These are phyloP conservation scores for Calonectria pteridis DNA, from an alignment of 2,329 filamentous ascomycete species.

Conservation along the genomic window DNA sequence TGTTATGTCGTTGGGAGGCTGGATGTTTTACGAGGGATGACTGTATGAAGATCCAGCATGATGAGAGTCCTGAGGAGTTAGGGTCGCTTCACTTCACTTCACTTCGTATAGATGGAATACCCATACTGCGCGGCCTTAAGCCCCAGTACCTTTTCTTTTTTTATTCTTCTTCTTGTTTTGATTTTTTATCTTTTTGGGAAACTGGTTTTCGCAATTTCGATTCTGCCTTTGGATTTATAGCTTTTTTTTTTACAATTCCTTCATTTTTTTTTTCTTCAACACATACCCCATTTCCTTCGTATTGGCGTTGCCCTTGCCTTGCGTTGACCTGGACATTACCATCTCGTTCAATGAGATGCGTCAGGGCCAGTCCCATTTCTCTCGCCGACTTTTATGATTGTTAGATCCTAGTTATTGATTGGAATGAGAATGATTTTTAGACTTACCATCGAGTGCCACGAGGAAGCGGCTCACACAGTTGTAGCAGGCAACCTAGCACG, in stretches of 20 bases:
- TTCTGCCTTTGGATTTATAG: conserved; percentile 12
- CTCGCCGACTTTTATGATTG: conserved; percentile 65
- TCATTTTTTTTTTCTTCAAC: conserved; percentile 18
- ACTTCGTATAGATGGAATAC: conserved; percentile 57
- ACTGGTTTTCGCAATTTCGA: conserved; percentile 17
- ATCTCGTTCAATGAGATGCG: conserved; percentile 49
- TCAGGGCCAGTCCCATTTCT: conserved; percentile 66
- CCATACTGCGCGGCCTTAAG: conserved; percentile 44
- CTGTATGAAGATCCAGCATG: conserved; percentile 41
- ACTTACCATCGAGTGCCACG: conserved; percentile 81
- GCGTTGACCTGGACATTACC: conserved; percentile 15
- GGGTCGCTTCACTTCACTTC: conserved; percentile 41
- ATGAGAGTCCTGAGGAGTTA: conserved; percentile 28
- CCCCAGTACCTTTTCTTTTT: conserved; percentile 22
- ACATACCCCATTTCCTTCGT: conserved; percentile 27
- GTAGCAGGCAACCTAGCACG: conserved; percentile 73
- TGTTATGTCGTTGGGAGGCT: conserved; percentile 24
- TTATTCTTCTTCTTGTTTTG: conserved; percentile 19
- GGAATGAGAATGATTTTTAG: conserved; percentile 22
- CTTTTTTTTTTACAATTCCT: conserved; percentile 11
- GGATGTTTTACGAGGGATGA: conserved; percentile 43
- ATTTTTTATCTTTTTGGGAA: conserved; percentile 17
- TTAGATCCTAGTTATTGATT: conserved; percentile 43
- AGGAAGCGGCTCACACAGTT: conserved; percentile 89
- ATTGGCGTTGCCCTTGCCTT: conserved; percentile 19